Base-by-base conservation (phyloP, 225 moss, liverwort and hornwort species). In the Climacium dendroides region DNA sequence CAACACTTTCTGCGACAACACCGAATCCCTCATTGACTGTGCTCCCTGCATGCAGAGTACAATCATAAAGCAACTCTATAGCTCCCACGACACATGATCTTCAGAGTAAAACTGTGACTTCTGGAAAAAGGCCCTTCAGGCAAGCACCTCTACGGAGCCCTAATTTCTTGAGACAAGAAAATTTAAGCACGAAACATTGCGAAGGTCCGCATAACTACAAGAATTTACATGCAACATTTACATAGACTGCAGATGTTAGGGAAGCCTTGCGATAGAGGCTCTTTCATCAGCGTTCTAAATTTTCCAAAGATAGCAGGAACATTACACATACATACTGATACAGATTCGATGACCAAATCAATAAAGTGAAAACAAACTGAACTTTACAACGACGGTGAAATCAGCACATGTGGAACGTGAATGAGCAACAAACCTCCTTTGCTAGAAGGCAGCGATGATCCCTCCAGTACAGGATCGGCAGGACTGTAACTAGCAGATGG, bases 401-500 rank as follows among this genome's bases (percentile, higher is more conserved):
- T 77, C 65, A 34, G n/a, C 29, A 75, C 24, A 58, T 19, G 29
- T 26, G 43, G 57, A 79, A 63, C 55, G 74, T 69, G 79, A 55
- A 60, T 59, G 67, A 45, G 67, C 74, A 79, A 90, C 88, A 70
- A 88, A 93, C 93, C 94, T 92, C 87, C 93, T 90, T 89, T 95
- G 91, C 92, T 96, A 53, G 96, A 94, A 13, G 96, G 92, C 80
- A 88, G 77, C 37, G 94, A 87, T n/a, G 93, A 91, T 83, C 92
- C 95, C 86, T 91, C 96, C 41, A 92, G 82, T 28, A 88, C 80
- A 53, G 90, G 88, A 85, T 96, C 95, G 8, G 76, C 55, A 64
- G 95, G 91, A 67, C 85, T 95, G 85, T 94, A 90, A 81, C 93
- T 95, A 39, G 89, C 93, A 57, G 47, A 58, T 54, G 92, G 86